Evolutionary conservation across 257 asterid genomes (phyloP).

Genomic region (Cordia subcordata): DNA sequence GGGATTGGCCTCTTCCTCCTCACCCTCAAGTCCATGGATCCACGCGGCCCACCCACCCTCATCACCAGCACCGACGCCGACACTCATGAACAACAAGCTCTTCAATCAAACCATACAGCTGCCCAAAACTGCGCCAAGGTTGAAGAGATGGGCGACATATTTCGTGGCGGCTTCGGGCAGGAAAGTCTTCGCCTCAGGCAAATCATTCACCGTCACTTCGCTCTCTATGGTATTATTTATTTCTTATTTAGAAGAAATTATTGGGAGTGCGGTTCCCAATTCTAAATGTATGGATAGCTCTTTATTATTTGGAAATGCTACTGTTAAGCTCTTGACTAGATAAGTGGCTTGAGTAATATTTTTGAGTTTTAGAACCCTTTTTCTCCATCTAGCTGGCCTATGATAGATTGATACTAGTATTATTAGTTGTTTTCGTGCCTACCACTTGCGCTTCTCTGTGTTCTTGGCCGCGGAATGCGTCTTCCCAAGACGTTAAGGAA

Average conservation of each 20-base stretch:
- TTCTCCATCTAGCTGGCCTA: too few relatives aligned
- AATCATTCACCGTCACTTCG: slow-evolving; percentile 61
- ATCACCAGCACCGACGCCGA: slow-evolving; percentile 13
- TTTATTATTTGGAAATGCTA: too few relatives aligned
- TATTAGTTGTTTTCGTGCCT: too few relatives aligned
- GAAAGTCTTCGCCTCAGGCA: slow-evolving; percentile 61
- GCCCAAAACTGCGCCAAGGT: slow-evolving; percentile 69
- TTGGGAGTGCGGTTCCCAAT: neutral
- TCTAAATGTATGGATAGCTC: too few relatives aligned
- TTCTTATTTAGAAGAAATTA: neutral
- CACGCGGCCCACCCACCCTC: slow-evolving; percentile 47
- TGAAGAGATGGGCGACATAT: slow-evolving; percentile 88
- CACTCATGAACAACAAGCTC: slow-evolving; percentile 3
- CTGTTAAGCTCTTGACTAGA: too few relatives aligned
- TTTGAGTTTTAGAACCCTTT: too few relatives aligned
- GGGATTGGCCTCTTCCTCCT: slow-evolving; percentile 47
- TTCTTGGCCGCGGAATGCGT: too few relatives aligned
- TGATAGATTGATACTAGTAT: too few relatives aligned
- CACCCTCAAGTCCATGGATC: slow-evolving; percentile 58
- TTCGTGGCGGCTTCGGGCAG: slow-evolving; percentile 47
- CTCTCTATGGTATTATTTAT: slow-evolving; percentile 44
- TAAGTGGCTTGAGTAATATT: too few relatives aligned
- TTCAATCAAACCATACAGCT: neutral
- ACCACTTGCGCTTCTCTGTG: too few relatives aligned
- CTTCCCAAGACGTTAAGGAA: too few relatives aligned